Percentiles rank a stretch among this genome's conserved stretches.
These are phyloP conservation scores for Neonectria hederae DNA, from an alignment of 2,329 filamentous ascomycete species.

Conservation along the genomic window DNA sequence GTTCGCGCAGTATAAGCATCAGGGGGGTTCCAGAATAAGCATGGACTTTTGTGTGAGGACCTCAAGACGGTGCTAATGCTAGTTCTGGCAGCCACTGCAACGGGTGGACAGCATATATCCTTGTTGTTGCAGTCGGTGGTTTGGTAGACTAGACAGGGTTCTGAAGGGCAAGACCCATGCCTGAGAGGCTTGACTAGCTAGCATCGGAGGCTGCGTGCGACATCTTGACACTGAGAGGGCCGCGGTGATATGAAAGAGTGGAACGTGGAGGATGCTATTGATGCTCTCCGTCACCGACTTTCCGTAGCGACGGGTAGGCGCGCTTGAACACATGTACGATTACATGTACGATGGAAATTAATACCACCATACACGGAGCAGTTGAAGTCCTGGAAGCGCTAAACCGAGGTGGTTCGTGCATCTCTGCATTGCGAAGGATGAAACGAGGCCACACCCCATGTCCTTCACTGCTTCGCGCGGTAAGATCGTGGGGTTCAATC, in stretches of 20 bases:
- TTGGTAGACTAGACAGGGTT: not conserved
- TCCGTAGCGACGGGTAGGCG: not conserved
- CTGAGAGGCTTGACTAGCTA: not conserved
- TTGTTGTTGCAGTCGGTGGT: slow-evolving; percentile 7
- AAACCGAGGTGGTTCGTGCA: slow-evolving; percentile 12
- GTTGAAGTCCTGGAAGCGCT: not conserved
- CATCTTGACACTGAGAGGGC: not conserved
- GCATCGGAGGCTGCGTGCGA: not conserved
- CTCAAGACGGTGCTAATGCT: slow-evolving; percentile 9
- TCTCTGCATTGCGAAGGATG: slow-evolving; percentile 20
- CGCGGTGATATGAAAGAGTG: not conserved
- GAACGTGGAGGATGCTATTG: not conserved
- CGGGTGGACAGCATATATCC: slow-evolving; percentile 11
- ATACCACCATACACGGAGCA: not conserved
- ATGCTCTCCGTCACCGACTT: slow-evolving; percentile 9
- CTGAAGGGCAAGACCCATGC: not conserved
- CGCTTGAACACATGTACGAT: not conserved
- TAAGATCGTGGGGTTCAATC: slow-evolving; percentile 1
- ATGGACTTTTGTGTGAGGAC: slow-evolving; percentile 22
- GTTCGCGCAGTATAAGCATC: not conserved
- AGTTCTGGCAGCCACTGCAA: slow-evolving; percentile 18
- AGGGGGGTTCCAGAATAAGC: slow-evolving; percentile 23
- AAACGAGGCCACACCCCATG: slow-evolving; percentile 12
- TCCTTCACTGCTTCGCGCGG: not conserved
- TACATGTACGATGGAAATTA: not conserved